Evolutionary conservation across 306 rosid genomes (phyloP).

Genomic region (Styphnolobium japonicum): DNA sequence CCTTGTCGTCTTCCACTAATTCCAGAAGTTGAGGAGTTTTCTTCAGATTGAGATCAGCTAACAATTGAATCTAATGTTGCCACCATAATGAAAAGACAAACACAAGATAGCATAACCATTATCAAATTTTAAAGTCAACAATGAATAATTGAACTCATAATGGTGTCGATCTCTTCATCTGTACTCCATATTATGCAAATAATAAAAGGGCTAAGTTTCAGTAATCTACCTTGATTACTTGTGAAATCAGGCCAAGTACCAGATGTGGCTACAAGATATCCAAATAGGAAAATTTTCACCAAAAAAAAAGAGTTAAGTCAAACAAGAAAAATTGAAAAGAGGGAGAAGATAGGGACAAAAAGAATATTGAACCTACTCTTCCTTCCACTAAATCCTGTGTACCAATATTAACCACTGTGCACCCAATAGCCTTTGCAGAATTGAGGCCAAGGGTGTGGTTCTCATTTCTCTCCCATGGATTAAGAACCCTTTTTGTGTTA

Average conservation of each 20-base stretch:
- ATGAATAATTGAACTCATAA: conserved; percentile 14
- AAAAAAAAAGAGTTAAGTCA: background rate
- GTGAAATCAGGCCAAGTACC: conserved; percentile 93
- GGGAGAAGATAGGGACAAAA: background rate
- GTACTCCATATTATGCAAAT: background rate
- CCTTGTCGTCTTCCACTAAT: conserved; percentile 93
- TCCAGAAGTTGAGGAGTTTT: conserved; percentile 98
- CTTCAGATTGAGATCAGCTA: conserved; percentile 96
- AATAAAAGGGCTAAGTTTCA: background rate
- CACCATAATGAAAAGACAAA: conserved; percentile 35
- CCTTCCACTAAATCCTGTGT: conserved; percentile 90
- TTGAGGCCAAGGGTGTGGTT: conserved; percentile 96
- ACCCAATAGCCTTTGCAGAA: conserved; percentile 98
- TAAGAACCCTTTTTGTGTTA: conserved; percentile 80
- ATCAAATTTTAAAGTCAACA: conserved; percentile 1
- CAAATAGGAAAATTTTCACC: conserved; percentile 1
- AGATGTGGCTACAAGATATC: conserved; percentile 74
- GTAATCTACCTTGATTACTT: conserved; percentile 79
- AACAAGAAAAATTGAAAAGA: conserved; percentile 5
- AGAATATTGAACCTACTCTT: conserved; percentile 67
- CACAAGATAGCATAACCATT: conserved; percentile 10
- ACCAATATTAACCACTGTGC: conserved; percentile 99
- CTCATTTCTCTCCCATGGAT: conserved; percentile 99
- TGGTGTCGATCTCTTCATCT: conserved; percentile 4
- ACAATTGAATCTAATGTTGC: conserved; percentile 74